Percentiles rank a stretch among this genome's conserved stretches.
Evolutionary conservation across 176 grass and related monocot species (phyloP).

Genomic region (Hordeum vulgare): DNA sequence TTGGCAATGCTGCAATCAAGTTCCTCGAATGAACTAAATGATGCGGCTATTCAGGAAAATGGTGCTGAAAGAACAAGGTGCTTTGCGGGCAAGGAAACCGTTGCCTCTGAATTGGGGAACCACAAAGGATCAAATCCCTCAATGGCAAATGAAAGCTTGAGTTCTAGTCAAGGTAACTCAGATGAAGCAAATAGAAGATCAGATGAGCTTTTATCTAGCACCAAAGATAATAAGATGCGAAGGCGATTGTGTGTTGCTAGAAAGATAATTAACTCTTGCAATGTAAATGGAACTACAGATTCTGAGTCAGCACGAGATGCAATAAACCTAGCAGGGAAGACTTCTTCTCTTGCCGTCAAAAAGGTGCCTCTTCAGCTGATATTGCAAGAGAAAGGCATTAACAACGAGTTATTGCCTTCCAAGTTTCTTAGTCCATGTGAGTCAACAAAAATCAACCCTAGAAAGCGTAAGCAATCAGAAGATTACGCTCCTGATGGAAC

Average conservation of each 20-base stretch:
- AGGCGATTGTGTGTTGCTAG: background rate
- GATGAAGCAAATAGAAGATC: background rate
- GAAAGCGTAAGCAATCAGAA: background rate
- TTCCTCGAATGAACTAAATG: background rate
- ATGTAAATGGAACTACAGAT: background rate
- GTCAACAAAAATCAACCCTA: background rate
- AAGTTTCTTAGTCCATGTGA: constrained; percentile 1
- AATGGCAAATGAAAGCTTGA: background rate
- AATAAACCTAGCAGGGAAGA: background rate
- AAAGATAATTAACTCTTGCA: background rate
- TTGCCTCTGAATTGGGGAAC: background rate
- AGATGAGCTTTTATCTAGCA: constrained; percentile 8
- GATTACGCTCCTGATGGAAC: background rate
- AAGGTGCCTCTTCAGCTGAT: background rate
- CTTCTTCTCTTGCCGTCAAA: background rate
- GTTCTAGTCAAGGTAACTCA: background rate
- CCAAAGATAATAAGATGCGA: background rate
- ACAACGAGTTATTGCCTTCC: background rate
- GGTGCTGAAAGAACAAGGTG: constrained; percentile 8
- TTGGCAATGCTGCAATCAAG: background rate
- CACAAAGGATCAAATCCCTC: background rate
- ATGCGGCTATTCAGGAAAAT: background rate
- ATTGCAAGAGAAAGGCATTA: background rate
- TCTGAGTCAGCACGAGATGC: background rate
- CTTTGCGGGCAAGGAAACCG: background rate